Evolutionary conservation across 495 filamentous ascomycete genomes (phyloP), one percentile per base, ranked within the genome.

Genomic region (Annulohypoxylon stygium): DNA sequence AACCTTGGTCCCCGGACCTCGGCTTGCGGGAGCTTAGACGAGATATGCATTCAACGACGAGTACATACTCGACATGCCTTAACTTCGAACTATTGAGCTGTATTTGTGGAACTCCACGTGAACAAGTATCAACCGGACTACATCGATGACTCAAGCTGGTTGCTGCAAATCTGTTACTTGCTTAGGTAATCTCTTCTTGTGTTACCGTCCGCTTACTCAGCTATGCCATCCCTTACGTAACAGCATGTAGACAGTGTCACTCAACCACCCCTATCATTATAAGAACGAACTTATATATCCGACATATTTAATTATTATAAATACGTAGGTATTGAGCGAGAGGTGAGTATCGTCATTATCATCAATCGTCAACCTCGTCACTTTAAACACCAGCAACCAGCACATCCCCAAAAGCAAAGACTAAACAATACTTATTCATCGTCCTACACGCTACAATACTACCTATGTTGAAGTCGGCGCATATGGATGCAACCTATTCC

Each of bases 1-100:
- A 45, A 25, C 36, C 18, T 34, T 63, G 25, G 37, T 58, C 59
- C 33, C 67, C 59, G 67, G 50, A 51, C 67, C 67, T 69, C 67
- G 67, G 67, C 51, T 69, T 18, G 36, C 37, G 36, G 57, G 30
- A 57, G 53, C 53, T 57, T 57, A 57, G 53, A 5, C 33, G 53
- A 20, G 33, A 20, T 33, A 25, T 30, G 8, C 48, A 53, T 26
- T 45, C 41, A 6, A 53, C 25, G 7, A 30, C 10, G 18, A 3
- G 20, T 23, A 23, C 20, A 23, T 51, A 10, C 14, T 51, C 47
- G 3, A 51, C 47, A 26, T 25, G 47, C 47, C 6, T 18, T 48
- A n/a, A 23, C 10, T 48, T 48, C 9, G 18, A 51, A 9, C 18
- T 51, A 26, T 25, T 12, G 47, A 51, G 25, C 20, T 9, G 18